Base-by-base conservation (phyloP, 176 grass and related monocot genomes). In the Poa annua region DNA sequence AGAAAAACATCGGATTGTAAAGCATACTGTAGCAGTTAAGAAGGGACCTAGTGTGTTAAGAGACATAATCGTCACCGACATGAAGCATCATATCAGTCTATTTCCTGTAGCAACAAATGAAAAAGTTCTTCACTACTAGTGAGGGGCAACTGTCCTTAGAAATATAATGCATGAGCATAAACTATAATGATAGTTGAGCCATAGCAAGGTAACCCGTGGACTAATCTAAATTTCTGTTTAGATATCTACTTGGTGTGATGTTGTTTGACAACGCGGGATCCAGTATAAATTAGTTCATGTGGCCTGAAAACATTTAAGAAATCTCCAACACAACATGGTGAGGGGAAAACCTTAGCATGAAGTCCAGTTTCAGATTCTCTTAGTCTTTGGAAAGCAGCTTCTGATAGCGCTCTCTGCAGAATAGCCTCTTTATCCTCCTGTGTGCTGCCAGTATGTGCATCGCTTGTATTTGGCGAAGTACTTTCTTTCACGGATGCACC, bases 361-460 rank as follows among this genome's bases (percentile, higher is more conserved):
- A 98, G 92, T 71, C 93, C 93, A 76, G 81, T 95, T 56, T 95
- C 93, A 81, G 92, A 95, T 85, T 98, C 96, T 79, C 62, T 95
- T 62, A 98, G 80, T 69, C 90, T 88, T 67, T 80, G 66, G 84
- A 93, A 98, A 71, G 91, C 88, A 70, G 87, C 86, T 91, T 98
- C 93, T 71, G 90, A 76, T 90, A 98, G 91, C 76, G 90, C 60
- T 69, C 67, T 90, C 53, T 82, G 79, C 56, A 98, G 88, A 56
- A 70, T 60, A 36, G 83, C 60, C 59, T 93, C 87, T n/a, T 87
- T 92, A 81, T 89, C 81, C 20, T 97, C 92, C 78, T 89, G 92
- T 79, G 38, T 51, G 59, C 71, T 91, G 48, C 45, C 44, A 82
- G 59, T 85, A 52, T 84, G 85, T 76, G 65, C 78, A 85, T 86